Evolutionary conservation across 164 flowering plant species (phyloP), one percentile per base, ranked within the genome.

Genomic region (Dillenia turbinata): DNA sequence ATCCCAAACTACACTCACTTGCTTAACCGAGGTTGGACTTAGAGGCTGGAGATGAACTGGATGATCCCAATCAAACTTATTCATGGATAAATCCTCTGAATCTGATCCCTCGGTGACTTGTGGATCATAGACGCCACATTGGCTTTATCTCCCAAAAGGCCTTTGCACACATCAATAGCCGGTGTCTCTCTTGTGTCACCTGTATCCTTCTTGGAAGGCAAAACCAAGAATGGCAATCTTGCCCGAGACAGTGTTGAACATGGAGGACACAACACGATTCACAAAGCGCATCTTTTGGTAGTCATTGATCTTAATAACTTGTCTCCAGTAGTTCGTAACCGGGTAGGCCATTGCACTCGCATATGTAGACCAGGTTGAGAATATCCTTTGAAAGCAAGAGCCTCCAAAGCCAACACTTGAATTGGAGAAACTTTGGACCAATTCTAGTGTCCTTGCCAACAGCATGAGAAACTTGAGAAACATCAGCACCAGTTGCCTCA

Each of bases 11-110:
- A 80, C 78, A 6, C 63, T 69, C 13, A 80, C 85, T 62, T 83
- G 75, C 69, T 86, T 80, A 58, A 70, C 73, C 0, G 86, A 10
- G 12, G 78, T 60, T 4, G 89, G 89, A 69, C 85, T 83, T 69
- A 66, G 60, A 7, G 81, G 84, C 63, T 78, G 82, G 9, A 88
- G 80, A 52, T 85, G 90, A 56, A 73, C 46, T 1, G 89, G 89
- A 56, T 83, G 91, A 56, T 88, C 89, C 91, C 95, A 88, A n/a
- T 83, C 89, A 49, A 83, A 84, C 69, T 86, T 86, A 52, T 82
- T 80, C 83, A 80, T 69, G 0, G 83, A 61, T 8, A 88, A 69
- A 33, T 88, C 95, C 83, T 68, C 70, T 73, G 83, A 51, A 88
- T 83, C 71, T 88, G 91, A 33, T 86, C 89, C 89, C 64, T 76